phyloP scores from a whole-genome alignment of 2,329 filamentous ascomycete species.

The Aspergillus aculeatus region DNA sequence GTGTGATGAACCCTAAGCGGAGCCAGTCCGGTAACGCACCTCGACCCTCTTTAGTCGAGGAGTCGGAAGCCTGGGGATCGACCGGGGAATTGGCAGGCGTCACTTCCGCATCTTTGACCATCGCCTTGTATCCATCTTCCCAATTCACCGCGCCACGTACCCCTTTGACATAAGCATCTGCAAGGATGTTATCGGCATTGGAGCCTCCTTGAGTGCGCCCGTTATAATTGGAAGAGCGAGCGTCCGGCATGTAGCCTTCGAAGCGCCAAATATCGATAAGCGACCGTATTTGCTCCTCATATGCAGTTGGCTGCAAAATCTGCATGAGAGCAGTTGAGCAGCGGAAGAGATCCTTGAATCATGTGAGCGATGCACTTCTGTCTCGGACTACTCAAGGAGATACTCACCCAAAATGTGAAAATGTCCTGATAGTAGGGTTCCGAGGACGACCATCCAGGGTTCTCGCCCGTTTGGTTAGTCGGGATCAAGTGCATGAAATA shows the following conservation, averaged over 20 bases:
- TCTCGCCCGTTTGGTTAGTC: constrained; percentile 69
- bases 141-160: constrained; percentile 62
- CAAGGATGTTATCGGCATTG: constrained; percentile 70
- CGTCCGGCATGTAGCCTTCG: constrained; percentile 65
- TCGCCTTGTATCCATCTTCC: constrained; percentile 61
- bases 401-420: constrained; percentile 63
- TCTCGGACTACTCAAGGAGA: not conserved
- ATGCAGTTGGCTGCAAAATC: constrained; percentile 60
- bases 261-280: constrained; percentile 67
- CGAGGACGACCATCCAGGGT: constrained; percentile 61
- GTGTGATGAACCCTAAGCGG: constrained; percentile 63
- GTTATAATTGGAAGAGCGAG: constrained; percentile 66
- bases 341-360: constrained; percentile 55
- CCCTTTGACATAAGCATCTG: constrained; percentile 70
- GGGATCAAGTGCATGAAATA: constrained; percentile 70
- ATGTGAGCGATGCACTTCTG: constrained; percentile 2
- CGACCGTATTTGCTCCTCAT: constrained; percentile 66
- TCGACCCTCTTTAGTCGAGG: constrained; percentile 66
- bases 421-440: constrained; percentile 73
- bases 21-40: constrained; percentile 70
- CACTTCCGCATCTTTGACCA: constrained; percentile 67
- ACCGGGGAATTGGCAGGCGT: constrained; percentile 59
- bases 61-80: constrained; percentile 54
- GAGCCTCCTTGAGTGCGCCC: constrained; percentile 68
- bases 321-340: constrained; percentile 66